Evolutionary conservation across 345 rosid species (phyloP), one percentile per base, ranked within the genome.

Genomic region (Eucalyptus cloeziana): DNA sequence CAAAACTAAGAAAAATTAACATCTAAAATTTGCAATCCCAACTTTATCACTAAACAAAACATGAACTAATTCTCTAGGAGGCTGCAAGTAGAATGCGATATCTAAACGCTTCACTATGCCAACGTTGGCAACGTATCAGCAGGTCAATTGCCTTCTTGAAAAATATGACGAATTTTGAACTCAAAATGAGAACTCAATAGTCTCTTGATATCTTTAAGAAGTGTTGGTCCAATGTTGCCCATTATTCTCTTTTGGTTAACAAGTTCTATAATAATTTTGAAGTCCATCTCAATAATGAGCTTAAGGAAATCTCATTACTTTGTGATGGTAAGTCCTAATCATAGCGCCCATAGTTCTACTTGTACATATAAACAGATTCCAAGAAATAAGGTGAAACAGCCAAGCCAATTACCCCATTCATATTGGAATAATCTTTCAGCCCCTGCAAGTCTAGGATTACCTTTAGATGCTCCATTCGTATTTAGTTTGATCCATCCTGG

Each of bases 351-450:
- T 10, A 24, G 60, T 58, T 58, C 3, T 58, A 1, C 64, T 24
- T 24, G n/a, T 56, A 25, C 27, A 56, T 10, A 56, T 10, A 6
- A 56, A 56, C 6, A 25, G 0, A 58, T 25, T 58, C 64, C 3
- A 25, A 25, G 13, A 58, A 58, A 24, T 25, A 25, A 58, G n/a
- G 7, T 58, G 2, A 25, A 58, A 5, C 14, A 2, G 7, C 30
- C 64, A 58, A 58, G 64, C n/a, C 6, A 58, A 11, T 58, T 2
- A 58, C 64, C n/a, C n/a, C 64, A 24, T 24, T 58, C 64, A 58
- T 58, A 13, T 58, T 0, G 6, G n/a, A 4, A 58, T 10, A 58
- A 58, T 24, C 0, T 13, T 5, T 3, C 3, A 0, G 1, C 7
- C 30, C 64, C 6, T 24, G 0, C 3, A 24, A 58, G 0, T 58